These are phyloP conservation scores for Mucor lusitanicus DNA, from an alignment of 371 early-diverging fungal genomes.

Conservation along the genomic window DNA sequence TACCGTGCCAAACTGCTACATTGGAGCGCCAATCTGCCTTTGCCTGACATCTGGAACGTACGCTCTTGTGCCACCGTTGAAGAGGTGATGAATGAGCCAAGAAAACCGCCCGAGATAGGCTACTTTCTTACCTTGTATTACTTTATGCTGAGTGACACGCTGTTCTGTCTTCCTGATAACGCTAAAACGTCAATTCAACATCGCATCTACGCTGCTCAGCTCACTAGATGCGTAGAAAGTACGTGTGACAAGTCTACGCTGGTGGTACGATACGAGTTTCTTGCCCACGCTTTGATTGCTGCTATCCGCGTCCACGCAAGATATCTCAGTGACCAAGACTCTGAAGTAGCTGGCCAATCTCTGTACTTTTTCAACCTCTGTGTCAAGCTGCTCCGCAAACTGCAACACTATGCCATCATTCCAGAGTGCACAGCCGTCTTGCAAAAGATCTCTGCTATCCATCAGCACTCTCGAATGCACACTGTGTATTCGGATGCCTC, in stretches of 20 bases:
- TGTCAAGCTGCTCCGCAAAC: neutral
- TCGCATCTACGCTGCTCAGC: conserved; percentile 8
- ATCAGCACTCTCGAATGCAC: neutral
- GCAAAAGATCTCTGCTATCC: conserved; percentile 10
- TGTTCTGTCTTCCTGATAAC: conserved; percentile 9
- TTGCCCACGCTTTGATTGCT: conserved; percentile 10
- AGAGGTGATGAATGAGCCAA: conserved; percentile 1
- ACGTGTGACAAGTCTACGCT: conserved; percentile 2
- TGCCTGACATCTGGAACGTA: neutral
- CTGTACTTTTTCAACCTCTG: conserved; percentile 3
- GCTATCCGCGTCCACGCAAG: conserved; percentile 12
- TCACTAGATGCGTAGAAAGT: conserved; percentile 1
- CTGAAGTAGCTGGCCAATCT: conserved; percentile 10
- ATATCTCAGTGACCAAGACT: conserved; percentile 2
- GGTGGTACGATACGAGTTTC: conserved; percentile 10
- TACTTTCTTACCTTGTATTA: conserved; percentile 2
- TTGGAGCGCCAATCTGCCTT: conserved; percentile 10
- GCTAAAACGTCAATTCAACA: conserved; percentile 1
- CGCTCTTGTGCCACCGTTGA: neutral
- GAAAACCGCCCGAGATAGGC: neutral
- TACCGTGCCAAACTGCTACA: conserved; percentile 2
- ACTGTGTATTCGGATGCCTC: neutral
- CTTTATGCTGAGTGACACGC: conserved; percentile 7
- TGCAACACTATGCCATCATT: conserved; percentile 7
- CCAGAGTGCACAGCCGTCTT: conserved; percentile 19